A percentile compares a stretch with the other conserved stretches of the same genome.
Evolutionary conservation across 164 flowering plant genomes (phyloP).

Genomic region (Buxus sempervirens): DNA sequence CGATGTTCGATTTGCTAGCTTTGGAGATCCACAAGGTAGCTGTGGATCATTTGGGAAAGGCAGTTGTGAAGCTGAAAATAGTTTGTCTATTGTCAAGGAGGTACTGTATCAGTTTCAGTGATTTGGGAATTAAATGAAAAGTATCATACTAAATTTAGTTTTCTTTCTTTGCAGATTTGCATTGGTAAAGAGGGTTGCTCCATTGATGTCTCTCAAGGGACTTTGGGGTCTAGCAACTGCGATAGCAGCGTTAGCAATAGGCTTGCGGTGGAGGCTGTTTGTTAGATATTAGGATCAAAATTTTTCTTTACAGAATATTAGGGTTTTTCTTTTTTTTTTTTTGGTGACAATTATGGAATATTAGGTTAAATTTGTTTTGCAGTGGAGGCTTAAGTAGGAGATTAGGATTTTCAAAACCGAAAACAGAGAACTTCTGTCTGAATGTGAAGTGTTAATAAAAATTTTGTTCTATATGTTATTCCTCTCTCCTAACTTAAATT

Average conservation of each 20-base stretch:
- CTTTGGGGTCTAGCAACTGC: conserved; percentile 16
- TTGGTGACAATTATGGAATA: too few species aligned
- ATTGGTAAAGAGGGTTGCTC: conserved; percentile 20
- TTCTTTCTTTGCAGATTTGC: conserved; percentile 14
- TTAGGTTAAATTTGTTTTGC: too few species aligned
- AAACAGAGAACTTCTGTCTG: too few species aligned
- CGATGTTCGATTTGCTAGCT: conserved; percentile 28
- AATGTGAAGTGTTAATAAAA: too few species aligned
- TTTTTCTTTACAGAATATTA: not conserved
- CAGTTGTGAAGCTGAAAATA: conserved; percentile 5
- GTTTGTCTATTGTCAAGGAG: not conserved
- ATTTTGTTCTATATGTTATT: too few species aligned
- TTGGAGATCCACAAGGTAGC: conserved; percentile 26
- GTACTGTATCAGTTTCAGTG: not conserved
- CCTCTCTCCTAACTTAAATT: too few species aligned
- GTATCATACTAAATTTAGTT: not conserved
- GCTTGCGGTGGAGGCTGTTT: conserved; percentile 26
- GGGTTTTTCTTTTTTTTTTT: conserved; percentile 29
- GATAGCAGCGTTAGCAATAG: not conserved
- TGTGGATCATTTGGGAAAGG: conserved; percentile 27
- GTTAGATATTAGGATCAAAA: not conserved
- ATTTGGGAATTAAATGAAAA: too few species aligned
- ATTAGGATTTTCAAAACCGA: too few species aligned
- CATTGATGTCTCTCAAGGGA: conserved; percentile 11
- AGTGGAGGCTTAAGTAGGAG: too few species aligned